A percentile compares a stretch with the other conserved stretches of the same genome.
These are phyloP conservation scores for Cynanchum wilfordii DNA, from an alignment of 257 asterid genomes.

Conservation along the genomic window DNA sequence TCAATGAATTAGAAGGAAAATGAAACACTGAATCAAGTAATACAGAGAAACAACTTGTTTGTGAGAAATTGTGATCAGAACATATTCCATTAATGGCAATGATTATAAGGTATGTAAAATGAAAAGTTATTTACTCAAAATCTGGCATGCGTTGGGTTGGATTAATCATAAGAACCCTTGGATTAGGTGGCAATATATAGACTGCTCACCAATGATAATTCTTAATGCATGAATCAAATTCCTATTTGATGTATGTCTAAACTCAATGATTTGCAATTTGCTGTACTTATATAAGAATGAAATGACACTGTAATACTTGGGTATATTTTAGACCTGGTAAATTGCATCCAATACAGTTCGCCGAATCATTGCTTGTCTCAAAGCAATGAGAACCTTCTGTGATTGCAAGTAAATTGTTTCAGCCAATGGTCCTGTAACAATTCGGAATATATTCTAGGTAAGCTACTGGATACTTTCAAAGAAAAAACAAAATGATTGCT, in stretches of 20 bases:
- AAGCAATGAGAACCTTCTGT: slow-evolving; percentile 60
- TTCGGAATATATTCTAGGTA: slow-evolving; percentile 12
- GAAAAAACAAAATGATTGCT: not conserved
- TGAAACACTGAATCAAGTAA: not conserved
- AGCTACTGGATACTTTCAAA: not conserved
- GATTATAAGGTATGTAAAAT: not conserved
- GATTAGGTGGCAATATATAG: not conserved
- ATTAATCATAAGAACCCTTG: not conserved
- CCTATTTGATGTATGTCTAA: not conserved
- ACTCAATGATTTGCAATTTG: not conserved
- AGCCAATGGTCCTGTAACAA: slow-evolving; percentile 30
- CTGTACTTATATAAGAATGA: not conserved
- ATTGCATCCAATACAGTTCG: slow-evolving; percentile 53
- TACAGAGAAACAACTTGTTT: not conserved
- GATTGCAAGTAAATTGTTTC: slow-evolving; percentile 27
- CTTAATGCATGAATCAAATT: not conserved
- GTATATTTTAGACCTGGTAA: slow-evolving; percentile 40
- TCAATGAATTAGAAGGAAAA: not conserved
- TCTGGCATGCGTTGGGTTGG: not conserved
- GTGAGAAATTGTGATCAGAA: not conserved
- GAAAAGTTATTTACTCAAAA: not conserved
- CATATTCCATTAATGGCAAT: not conserved
- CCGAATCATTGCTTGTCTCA: slow-evolving; percentile 68
- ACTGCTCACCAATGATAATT: not conserved
- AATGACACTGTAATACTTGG: not conserved